Conservation (phyloP, 768 basidiomycete species). For the Trametes gibbosa region DNA sequence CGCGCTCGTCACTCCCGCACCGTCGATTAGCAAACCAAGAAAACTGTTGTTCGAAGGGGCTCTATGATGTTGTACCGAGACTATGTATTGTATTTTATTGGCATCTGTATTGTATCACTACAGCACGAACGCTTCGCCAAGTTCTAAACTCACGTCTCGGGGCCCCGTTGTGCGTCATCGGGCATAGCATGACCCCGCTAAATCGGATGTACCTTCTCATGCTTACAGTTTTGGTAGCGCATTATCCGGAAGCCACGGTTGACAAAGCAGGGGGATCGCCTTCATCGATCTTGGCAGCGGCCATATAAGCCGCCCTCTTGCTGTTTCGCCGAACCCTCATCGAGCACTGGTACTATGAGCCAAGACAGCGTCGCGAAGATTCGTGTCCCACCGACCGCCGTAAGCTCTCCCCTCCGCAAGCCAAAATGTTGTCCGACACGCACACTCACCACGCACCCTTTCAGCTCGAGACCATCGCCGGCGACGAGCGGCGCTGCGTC, state of each 20-base stretch:
- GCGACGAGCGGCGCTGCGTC: conserved; percentile 18
- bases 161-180: not conserved
- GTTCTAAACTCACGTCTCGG: not conserved
- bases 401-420: not conserved
- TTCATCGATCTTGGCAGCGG: not conserved
- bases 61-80: conserved; percentile 25
- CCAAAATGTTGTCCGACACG: not conserved
- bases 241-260: not conserved
- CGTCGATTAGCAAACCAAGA: conserved; percentile 36
- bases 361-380: not conserved
- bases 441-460: not conserved
- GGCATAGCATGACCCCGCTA: not conserved
- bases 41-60: conserved; percentile 39
- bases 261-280: conserved; percentile 7
- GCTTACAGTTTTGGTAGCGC: not conserved
- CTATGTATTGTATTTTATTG: conserved; percentile 10
- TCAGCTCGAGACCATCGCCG: conserved; percentile 17
- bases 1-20: conserved; percentile 37
- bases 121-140: not conserved
- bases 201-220: not conserved
- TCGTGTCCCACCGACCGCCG: conserved; percentile 1
- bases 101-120: conserved; percentile 18
- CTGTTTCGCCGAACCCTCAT: not conserved
- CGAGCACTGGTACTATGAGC: not conserved
- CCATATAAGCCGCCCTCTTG: not conserved